phyloP scores from a whole-genome alignment of 768 basidiomycete genomes.

The Cantharellus anzutake region DNA sequence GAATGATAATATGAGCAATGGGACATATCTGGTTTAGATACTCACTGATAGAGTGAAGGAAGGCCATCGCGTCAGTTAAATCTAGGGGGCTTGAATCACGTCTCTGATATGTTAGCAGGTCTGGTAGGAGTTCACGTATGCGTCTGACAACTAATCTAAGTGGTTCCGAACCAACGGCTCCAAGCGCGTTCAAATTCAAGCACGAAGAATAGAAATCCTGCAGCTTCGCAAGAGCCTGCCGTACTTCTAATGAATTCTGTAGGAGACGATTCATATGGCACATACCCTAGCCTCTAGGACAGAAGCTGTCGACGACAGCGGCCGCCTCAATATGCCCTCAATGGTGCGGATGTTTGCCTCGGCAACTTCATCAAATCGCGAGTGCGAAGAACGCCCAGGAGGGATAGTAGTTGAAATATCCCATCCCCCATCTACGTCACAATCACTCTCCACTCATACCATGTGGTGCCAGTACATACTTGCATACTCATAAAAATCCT shows the following conservation, averaged over 20 bases:
- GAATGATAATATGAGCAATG: background rate
- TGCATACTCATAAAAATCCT: conserved; percentile 84
- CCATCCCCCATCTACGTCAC: conserved; percentile 66
- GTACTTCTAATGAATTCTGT: background rate
- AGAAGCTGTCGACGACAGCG: conserved; percentile 16
- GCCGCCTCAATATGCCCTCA: conserved; percentile 22
- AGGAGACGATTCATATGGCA: background rate
- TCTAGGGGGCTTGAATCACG: conserved; percentile 17
- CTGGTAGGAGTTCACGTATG: conserved; percentile 27
- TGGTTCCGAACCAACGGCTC: conserved; percentile 53
- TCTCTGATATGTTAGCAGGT: conserved; percentile 9
- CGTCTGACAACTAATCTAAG: conserved; percentile 45
- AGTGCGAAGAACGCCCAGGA: conserved; percentile 57
- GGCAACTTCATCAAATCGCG: conserved; percentile 50
- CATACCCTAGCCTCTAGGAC: conserved; percentile 22
- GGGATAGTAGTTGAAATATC: conserved; percentile 65
- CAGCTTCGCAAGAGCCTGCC: conserved; percentile 36
- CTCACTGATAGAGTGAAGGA: conserved; percentile 67
- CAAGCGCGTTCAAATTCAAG: conserved; percentile 55
- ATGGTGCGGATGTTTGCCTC: conserved; percentile 66
- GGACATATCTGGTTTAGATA: background rate
- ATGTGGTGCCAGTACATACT: conserved; percentile 33
- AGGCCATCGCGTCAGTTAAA: conserved; percentile 68
- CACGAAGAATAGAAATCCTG: conserved; percentile 65
- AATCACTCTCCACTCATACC: background rate